These are phyloP conservation scores for Amaranthus tricolor DNA, from an alignment of 179 eudicot species.

Conservation along the genomic window DNA sequence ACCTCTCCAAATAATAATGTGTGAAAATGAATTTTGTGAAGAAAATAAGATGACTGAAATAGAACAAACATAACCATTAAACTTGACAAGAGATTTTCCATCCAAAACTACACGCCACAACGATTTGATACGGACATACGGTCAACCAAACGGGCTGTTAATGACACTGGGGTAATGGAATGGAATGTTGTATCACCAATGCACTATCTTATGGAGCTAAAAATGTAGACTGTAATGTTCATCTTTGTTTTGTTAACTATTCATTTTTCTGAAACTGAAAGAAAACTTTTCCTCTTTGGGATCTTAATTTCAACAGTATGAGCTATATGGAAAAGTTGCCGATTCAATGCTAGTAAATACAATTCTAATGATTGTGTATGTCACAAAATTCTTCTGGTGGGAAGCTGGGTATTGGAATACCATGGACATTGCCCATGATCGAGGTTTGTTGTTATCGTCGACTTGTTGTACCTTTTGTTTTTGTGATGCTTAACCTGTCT, in stretches of 20 bases:
- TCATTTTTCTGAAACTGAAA: slow-evolving; percentile 12
- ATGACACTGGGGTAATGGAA: too few species aligned
- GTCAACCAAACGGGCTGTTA: too few species aligned
- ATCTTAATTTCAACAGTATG: slow-evolving; percentile 52
- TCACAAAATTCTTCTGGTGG: slow-evolving; percentile 99
- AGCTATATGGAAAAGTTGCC: slow-evolving; percentile 66
- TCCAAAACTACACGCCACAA: too few species aligned
- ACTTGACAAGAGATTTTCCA: too few species aligned
- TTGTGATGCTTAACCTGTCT: neutral
- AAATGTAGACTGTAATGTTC: neutral
- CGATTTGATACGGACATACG: too few species aligned
- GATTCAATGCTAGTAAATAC: slow-evolving; percentile 95
- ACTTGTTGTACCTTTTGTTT: neutral
- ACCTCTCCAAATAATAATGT: too few species aligned
- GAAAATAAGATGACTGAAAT: too few species aligned
- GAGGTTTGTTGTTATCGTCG: slow-evolving; percentile 54
- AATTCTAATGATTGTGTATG: slow-evolving; percentile 76
- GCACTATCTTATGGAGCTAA: neutral
- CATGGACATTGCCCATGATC: slow-evolving; percentile 98
- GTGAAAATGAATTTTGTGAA: too few species aligned
- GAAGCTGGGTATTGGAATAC: slow-evolving; percentile 99
- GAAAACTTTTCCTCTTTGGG: neutral
- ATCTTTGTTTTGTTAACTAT: neutral
- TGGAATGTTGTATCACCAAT: too few species aligned
- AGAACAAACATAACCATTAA: too few species aligned